Conservation (phyloP, 495 filamentous ascomycete genomes). For the Cudoniella acicularis region DNA sequence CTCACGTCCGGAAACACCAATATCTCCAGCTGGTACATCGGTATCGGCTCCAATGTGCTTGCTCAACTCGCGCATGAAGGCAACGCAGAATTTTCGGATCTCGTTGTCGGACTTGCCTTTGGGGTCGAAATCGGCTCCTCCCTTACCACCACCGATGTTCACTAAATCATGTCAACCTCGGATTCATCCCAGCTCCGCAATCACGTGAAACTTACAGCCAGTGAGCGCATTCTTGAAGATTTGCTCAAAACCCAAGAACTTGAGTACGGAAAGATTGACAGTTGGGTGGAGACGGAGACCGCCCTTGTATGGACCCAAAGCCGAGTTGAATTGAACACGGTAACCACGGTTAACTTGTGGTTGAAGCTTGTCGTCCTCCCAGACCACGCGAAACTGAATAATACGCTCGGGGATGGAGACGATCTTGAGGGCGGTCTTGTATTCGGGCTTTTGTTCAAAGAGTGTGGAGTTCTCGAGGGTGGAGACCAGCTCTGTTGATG, state of each 20-base stretch:
- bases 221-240: slow-evolving; percentile 99
- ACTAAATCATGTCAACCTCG: slow-evolving; percentile 37
- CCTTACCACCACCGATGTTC: slow-evolving; percentile 97
- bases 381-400: slow-evolving; percentile 95
- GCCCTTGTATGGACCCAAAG: slow-evolving; percentile 97
- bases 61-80: slow-evolving; percentile 93
- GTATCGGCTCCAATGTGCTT: slow-evolving; percentile 96
- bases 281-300: slow-evolving; percentile 93
- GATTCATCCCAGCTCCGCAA: not conserved
- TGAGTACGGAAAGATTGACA: slow-evolving; percentile 95
- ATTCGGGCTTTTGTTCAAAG: slow-evolving; percentile 91
- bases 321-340: slow-evolving; percentile 98
- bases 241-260: slow-evolving; percentile 99
- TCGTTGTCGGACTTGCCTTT: slow-evolving; percentile 98
- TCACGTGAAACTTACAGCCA: slow-evolving; percentile 63
- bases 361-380: slow-evolving; percentile 89
- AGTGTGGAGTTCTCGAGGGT: slow-evolving; percentile 91
- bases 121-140: slow-evolving; percentile 97
- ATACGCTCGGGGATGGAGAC: slow-evolving; percentile 91
- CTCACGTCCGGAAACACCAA: slow-evolving; percentile 85
- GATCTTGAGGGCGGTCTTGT: slow-evolving; percentile 83
- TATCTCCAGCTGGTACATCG: slow-evolving; percentile 93
- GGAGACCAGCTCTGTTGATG: slow-evolving; percentile 73
- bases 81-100: slow-evolving; percentile 94
- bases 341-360: slow-evolving; percentile 94